These are phyloP conservation scores for Bidens hawaiensis DNA, from an alignment of 140 eudicot species.

Conservation along the genomic window DNA sequence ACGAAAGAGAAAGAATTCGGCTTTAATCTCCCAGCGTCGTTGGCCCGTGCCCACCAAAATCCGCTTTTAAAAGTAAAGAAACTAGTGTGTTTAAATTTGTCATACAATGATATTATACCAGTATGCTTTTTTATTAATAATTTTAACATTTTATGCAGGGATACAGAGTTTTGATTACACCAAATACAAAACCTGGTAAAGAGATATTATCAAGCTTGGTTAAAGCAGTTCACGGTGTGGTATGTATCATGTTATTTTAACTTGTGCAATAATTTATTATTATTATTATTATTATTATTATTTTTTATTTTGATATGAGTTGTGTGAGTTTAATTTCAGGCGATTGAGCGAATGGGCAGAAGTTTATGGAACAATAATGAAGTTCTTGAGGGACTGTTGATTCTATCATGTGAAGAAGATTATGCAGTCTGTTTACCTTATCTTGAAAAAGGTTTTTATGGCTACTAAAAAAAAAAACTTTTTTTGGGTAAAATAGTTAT, in stretches of 20 bases:
- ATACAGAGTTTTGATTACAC: conserved; percentile 69
- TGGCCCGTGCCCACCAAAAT: conserved; percentile 55
- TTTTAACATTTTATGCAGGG: conserved; percentile 44
- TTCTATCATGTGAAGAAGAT: conserved; percentile 93
- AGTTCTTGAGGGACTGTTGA: conserved; percentile 48
- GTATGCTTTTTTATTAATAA: conserved; percentile 8
- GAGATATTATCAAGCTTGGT: conserved; percentile 84
- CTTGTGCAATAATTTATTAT: background rate
- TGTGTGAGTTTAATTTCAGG: conserved; percentile 39
- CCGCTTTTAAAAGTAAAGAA: conserved; percentile 65
- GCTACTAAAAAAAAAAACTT: background rate
- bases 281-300: background rate
- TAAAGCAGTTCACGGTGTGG: conserved; percentile 89
- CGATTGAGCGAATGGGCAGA: conserved; percentile 68
- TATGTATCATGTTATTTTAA: conserved; percentile 32
- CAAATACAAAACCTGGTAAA: conserved; percentile 85
- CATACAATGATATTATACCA: conserved; percentile 1
- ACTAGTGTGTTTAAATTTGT: background rate
- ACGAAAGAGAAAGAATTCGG: conserved; percentile 77
- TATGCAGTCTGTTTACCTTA: conserved; percentile 65
- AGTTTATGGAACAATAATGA: conserved; percentile 43
- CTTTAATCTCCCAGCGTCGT: conserved; percentile 68
- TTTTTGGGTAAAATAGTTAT: background rate
- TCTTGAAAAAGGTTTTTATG: conserved; percentile 65
- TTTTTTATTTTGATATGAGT: background rate